Conservation (phyloP, 2,329 filamentous ascomycete species). For the Botryotinia narcissicola region DNA sequence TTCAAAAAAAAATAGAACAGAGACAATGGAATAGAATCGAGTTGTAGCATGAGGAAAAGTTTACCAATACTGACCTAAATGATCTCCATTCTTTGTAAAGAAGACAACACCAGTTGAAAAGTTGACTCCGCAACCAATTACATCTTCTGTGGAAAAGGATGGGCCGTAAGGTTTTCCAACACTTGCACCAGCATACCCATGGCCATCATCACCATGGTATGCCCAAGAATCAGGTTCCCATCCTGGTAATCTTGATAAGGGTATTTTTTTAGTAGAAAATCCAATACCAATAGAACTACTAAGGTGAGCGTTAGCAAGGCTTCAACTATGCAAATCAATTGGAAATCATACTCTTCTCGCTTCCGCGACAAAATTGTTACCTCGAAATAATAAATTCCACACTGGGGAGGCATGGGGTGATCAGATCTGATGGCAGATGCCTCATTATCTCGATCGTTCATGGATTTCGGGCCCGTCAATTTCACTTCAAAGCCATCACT, state of each 20-base stretch:
- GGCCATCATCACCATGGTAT: conserved; percentile 67
- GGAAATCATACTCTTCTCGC: conserved; percentile 59
- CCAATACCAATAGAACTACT: conserved; percentile 63
- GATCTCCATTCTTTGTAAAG: conserved; percentile 63
- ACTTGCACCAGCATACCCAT: conserved; percentile 56
- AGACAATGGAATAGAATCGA: not conserved
- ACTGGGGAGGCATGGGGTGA: conserved; percentile 81
- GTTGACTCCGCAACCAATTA: conserved; percentile 65
- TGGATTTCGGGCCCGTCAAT: conserved; percentile 48
- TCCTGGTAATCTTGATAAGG: conserved; percentile 57
- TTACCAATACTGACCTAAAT: conserved; percentile 47
- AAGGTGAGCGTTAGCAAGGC: conserved; percentile 23
- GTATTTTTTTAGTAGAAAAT: conserved; percentile 55
- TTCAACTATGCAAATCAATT: conserved; percentile 9
- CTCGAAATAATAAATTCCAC: conserved; percentile 94
- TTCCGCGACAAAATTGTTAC: conserved; percentile 62
- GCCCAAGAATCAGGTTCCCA: conserved; percentile 69
- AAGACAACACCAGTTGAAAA: conserved; percentile 64
- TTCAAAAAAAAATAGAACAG: not conserved
- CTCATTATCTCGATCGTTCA: conserved; percentile 62
- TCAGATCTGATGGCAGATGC: conserved; percentile 81
- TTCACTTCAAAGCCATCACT: conserved; percentile 72
- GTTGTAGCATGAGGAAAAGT: not conserved
- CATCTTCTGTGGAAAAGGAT: conserved; percentile 54
- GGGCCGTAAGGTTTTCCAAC: conserved; percentile 57